Conservation (phyloP, 306 rosid genomes). For the Sechiopsis laciniata region DNA sequence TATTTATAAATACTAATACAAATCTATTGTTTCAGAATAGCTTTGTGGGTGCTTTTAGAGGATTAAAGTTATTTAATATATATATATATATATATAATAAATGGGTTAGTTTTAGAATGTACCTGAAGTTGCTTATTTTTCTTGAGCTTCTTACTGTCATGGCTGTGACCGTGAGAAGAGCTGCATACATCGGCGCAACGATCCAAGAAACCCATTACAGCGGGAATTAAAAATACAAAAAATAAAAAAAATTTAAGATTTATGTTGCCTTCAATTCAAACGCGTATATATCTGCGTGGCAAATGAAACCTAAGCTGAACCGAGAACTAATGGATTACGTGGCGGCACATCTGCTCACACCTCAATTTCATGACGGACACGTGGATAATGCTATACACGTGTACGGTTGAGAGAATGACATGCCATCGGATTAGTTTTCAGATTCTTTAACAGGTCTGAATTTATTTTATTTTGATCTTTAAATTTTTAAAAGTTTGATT, state of each 20-base stretch:
- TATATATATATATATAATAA: too few relatives aligned
- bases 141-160: constrained; percentile 22
- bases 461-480: too few relatives aligned
- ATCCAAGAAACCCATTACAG: constrained; percentile 29
- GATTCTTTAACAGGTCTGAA: too few relatives aligned
- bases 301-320: neutral
- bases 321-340: neutral
- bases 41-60: too few relatives aligned
- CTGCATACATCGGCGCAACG: constrained; percentile 12
- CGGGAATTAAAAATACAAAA: neutral
- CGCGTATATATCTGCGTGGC: neutral
- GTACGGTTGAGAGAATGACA: neutral
- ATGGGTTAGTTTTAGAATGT: neutral
- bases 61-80: too few relatives aligned
- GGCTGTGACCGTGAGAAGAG: neutral
- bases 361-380: neutral
- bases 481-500: too few relatives aligned
- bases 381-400: constrained; percentile 1
- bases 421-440: neutral
- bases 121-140: constrained; percentile 31
- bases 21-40: too few relatives aligned
- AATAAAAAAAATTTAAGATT: neutral
- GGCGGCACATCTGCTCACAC: neutral
- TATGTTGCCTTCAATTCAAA: neutral
- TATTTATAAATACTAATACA: too few relatives aligned